phyloP scores from a whole-genome alignment of 331 rosid genomes.

The Acacia concinna region DNA sequence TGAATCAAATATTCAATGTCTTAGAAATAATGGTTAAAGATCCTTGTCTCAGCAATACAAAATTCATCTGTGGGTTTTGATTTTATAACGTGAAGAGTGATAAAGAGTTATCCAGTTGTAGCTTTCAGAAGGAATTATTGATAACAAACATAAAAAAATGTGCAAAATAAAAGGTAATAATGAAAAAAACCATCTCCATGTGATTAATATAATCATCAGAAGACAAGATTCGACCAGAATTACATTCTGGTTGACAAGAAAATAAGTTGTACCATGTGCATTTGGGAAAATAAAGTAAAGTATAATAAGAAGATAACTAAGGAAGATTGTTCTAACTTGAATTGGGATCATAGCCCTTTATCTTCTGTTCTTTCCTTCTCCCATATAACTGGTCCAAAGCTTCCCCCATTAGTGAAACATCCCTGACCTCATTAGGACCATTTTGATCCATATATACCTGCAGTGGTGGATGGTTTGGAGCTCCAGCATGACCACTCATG shows the following conservation, averaged over 20 bases:
- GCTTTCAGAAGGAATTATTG: too few relatives aligned
- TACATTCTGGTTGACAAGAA: conserved; percentile 29
- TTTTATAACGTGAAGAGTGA: too few relatives aligned
- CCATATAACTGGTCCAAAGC: conserved; percentile 44
- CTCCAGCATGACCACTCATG: conserved; percentile 49
- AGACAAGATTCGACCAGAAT: conserved; percentile 5
- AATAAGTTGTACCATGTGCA: conserved; percentile 7
- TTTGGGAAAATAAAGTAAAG: conserved; percentile 29
- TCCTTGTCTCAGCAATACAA: too few relatives aligned
- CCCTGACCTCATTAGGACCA: conserved; percentile 43
- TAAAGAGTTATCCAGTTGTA: too few relatives aligned
- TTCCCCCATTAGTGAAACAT: conserved; percentile 43
- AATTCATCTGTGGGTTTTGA: too few relatives aligned
- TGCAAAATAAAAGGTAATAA: too few relatives aligned
- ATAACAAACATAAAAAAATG: too few relatives aligned
- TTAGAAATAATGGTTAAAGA: too few relatives aligned
- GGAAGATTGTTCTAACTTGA: conserved; percentile 48
- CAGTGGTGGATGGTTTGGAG: conserved; percentile 29
- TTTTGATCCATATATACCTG: conserved; percentile 40
- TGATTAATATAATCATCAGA: not conserved
- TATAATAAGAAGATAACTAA: conserved; percentile 24
- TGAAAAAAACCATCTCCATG: conserved; percentile 14
- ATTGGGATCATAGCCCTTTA: conserved; percentile 37
- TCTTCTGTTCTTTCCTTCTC: conserved; percentile 48
- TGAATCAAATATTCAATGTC: too few relatives aligned